A percentile compares a stretch with the other conserved stretches of the same genome.
phyloP scores from a whole-genome alignment of 2,329 filamentous ascomycete genomes.

The Calonectria hawksworthii region DNA sequence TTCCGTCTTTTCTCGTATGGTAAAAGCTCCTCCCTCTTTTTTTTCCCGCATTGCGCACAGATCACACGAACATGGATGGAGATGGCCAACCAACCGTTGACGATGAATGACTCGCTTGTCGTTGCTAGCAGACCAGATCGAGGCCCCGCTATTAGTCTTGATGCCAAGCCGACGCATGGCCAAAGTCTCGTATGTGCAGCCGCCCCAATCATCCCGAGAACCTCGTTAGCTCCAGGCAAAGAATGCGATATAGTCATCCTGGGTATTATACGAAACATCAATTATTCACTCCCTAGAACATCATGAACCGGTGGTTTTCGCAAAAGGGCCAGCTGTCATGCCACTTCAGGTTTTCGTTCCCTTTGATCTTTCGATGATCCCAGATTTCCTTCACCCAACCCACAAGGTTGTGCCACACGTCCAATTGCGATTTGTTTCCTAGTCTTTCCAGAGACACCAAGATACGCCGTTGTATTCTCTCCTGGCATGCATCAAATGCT shows the following conservation, averaged over 20 bases:
- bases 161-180: not conserved
- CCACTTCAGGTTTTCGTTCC: conserved; percentile 3
- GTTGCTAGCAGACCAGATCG: not conserved
- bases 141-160: not conserved
- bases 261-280: not conserved
- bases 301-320: conserved; percentile 4
- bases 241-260: not conserved
- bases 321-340: not conserved
- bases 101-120: not conserved
- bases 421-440: not conserved
- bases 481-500: conserved; percentile 1
- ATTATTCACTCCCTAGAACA: not conserved
- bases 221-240: not conserved
- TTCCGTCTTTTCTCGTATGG: not conserved
- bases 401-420: not conserved
- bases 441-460: not conserved
- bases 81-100: not conserved
- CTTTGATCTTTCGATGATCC: not conserved
- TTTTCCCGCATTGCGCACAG: not conserved
- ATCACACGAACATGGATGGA: not conserved
- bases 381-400: not conserved
- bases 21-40: not conserved
- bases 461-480: not conserved
- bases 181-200: not conserved
- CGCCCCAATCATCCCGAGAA: not conserved